These are phyloP conservation scores for Artemisia tridentata DNA, from an alignment of 129 eudicot species.

Conservation along the genomic window DNA sequence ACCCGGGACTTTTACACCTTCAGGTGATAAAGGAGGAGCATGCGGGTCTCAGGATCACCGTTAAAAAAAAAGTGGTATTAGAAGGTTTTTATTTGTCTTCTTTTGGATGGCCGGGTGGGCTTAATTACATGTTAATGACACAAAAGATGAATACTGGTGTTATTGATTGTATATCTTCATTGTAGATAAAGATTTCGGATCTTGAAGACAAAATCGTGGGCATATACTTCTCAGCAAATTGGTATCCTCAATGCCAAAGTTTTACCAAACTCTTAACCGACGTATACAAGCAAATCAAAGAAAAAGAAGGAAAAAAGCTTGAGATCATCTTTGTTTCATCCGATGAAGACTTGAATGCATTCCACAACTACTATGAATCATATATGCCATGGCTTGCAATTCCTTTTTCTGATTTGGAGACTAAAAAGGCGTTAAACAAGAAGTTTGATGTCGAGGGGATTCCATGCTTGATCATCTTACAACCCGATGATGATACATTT, in stretches of 20 bases:
- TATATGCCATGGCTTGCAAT: constrained; percentile 88
- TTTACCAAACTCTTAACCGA: constrained; percentile 50
- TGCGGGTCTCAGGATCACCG: too few relatives aligned
- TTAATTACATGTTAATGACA: too few relatives aligned
- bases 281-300: constrained; percentile 56
- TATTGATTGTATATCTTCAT: not conserved
- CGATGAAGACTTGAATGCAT: constrained; percentile 75
- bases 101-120: too few relatives aligned
- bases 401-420: constrained; percentile 75
- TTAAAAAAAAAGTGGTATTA: too few relatives aligned
- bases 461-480: constrained; percentile 69
- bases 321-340: constrained; percentile 82
- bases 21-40: too few relatives aligned
- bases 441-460: constrained; percentile 70
- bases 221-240: constrained; percentile 75
- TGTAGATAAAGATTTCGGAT: constrained; percentile 71
- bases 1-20: too few relatives aligned
- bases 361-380: constrained; percentile 45
- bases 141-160: not conserved
- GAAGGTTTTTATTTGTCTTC: not conserved
- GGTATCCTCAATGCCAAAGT: constrained; percentile 68
- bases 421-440: constrained; percentile 49
- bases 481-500: constrained; percentile 39
- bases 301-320: constrained; percentile 33
- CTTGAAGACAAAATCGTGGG: constrained; percentile 77